phyloP scores from a whole-genome alignment of 176 grass and related monocot species.

The Alloteropsis semialata region DNA sequence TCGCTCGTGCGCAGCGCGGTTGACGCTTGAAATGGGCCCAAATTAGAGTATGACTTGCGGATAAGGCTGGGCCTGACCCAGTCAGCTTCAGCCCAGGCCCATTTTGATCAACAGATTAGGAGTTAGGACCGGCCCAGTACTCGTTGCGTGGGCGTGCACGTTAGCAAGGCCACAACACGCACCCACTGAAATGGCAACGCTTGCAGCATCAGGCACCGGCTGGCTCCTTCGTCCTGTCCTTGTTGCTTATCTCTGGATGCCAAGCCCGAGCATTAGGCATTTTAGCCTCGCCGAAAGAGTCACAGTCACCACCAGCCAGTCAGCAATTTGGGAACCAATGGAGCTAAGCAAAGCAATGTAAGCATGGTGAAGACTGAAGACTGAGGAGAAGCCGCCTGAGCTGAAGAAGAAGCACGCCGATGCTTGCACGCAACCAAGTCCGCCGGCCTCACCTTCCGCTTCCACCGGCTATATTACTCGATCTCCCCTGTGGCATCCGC shows the following conservation, averaged over 20 bases:
- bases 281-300: neutral
- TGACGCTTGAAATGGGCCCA: neutral
- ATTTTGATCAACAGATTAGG: neutral
- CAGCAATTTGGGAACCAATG: neutral
- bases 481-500: neutral
- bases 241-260: neutral
- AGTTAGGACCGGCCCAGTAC: neutral
- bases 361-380: neutral
- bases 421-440: slow-evolving; percentile 46
- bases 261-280: neutral
- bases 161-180: neutral
- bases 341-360: slow-evolving; percentile 46
- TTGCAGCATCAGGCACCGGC: slow-evolving; percentile 38
- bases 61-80: neutral
- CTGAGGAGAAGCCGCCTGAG: neutral
- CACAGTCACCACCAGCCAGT: neutral
- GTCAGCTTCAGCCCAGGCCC: neutral
- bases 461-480: neutral
- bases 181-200: slow-evolving; percentile 17
- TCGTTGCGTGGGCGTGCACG: neutral
- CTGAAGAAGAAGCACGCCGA: slow-evolving; percentile 35
- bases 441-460: neutral
- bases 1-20: neutral
- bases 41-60: too few relatives aligned
- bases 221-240: neutral